These are phyloP conservation scores for Sporothrix humicola DNA, from an alignment of 2,329 filamentous ascomycete species.

Conservation along the genomic window DNA sequence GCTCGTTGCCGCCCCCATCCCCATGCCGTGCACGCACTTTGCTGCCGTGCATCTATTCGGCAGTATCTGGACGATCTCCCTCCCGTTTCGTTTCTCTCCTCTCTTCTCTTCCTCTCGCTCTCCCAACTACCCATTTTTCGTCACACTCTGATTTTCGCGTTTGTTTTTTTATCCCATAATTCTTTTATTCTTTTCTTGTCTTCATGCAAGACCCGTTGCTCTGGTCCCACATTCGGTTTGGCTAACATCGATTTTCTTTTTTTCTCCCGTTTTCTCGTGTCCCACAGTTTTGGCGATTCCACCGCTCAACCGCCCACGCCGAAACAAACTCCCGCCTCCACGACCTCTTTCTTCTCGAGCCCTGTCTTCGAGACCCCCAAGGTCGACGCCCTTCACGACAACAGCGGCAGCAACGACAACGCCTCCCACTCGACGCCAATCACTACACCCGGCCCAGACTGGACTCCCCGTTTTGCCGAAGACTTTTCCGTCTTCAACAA, in stretches of 20 bases:
- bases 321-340: constrained; percentile 61
- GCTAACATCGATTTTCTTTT: constrained; percentile 33
- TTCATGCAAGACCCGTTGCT: constrained; percentile 22
- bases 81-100: constrained; percentile 30
- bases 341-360: constrained; percentile 56
- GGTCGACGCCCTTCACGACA: constrained; percentile 44
- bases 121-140: background rate
- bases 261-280: constrained; percentile 37
- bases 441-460: constrained; percentile 45
- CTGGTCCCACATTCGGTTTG: constrained; percentile 33
- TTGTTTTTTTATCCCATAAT: background rate
- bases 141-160: background rate
- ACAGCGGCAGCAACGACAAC: constrained; percentile 43
- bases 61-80: constrained; percentile 32
- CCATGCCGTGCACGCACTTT: constrained; percentile 34
- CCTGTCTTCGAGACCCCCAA: constrained; percentile 64
- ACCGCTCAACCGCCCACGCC: constrained; percentile 66
- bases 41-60: constrained; percentile 32
- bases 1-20: constrained; percentile 29
- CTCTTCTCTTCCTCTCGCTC: constrained; percentile 29
- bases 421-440: constrained; percentile 44
- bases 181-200: constrained; percentile 7
- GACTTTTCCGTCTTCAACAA: constrained; percentile 70
- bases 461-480: constrained; percentile 68
- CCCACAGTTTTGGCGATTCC: constrained; percentile 65